Evolutionary conservation across 1,139 yeast genomes (phyloP).

Genomic region (Magnusiomyces fungicola): DNA sequence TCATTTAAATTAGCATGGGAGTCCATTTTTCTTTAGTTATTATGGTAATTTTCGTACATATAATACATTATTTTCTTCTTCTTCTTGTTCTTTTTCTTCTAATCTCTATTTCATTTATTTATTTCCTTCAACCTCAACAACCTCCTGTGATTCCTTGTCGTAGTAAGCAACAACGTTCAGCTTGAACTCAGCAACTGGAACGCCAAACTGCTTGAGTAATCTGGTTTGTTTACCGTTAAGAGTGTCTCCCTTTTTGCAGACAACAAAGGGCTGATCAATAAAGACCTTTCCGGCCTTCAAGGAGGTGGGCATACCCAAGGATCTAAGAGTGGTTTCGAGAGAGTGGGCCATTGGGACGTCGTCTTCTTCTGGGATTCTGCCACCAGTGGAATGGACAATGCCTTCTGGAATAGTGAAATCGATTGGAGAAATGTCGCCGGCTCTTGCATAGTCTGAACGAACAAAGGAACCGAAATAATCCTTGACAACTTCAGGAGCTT

Average conservation of each 20-base stretch:
- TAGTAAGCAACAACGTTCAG: conserved; percentile 73
- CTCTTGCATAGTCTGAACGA: conserved; percentile 80
- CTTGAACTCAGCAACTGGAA: conserved; percentile 86
- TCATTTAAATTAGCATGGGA: too few species aligned
- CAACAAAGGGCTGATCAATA: conserved; percentile 66
- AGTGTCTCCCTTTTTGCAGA: conserved; percentile 71
- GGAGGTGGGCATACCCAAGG: conserved; percentile 84
- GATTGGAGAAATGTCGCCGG: conserved; percentile 77
- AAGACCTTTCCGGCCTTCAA: conserved; percentile 83
- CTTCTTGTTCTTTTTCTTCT: not conserved
- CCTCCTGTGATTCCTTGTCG: conserved; percentile 26
- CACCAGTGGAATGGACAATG: conserved; percentile 88
- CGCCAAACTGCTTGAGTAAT: conserved; percentile 88
- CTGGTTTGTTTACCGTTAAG: conserved; percentile 89
- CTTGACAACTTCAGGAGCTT: conserved; percentile 72
- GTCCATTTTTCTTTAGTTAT: not conserved
- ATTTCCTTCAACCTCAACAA: not conserved
- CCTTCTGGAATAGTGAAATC: conserved; percentile 86
- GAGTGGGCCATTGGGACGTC: conserved; percentile 97
- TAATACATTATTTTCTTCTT: too few species aligned
- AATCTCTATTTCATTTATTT: not conserved
- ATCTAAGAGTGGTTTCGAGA: conserved; percentile 84
- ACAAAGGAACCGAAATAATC: conserved; percentile 75
- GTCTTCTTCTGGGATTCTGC: conserved; percentile 80
- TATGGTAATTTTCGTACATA: not conserved